Conservation (phyloP, 306 rosid genomes). For the Hylodesmum podocarpum region DNA sequence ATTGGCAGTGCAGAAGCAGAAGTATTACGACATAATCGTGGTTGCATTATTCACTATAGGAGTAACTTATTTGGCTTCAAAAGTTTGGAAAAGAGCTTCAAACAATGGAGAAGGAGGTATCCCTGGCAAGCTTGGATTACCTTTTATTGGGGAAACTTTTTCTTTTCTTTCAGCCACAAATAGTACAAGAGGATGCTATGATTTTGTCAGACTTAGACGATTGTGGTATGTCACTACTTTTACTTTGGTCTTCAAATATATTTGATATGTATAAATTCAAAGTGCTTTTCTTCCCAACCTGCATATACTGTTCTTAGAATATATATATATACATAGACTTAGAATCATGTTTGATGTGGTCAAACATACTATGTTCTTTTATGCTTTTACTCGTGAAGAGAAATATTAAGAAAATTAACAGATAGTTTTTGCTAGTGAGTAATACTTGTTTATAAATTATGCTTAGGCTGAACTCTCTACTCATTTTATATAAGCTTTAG, state of each 20-base stretch:
- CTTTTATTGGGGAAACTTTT: constrained; percentile 66
- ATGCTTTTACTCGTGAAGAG: background rate
- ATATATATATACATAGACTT: background rate
- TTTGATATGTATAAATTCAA: background rate
- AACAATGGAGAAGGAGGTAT: constrained; percentile 32
- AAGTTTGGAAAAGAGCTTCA: constrained; percentile 42
- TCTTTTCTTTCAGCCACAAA: constrained; percentile 67
- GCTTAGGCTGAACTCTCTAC: background rate
- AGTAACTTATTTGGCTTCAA: constrained; percentile 40
- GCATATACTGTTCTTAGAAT: background rate
- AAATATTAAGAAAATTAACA: background rate
- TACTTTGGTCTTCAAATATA: background rate
- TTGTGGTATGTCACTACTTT: constrained; percentile 49
- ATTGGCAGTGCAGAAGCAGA: constrained; percentile 34
- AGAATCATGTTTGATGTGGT: background rate
- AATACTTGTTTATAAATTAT: background rate
- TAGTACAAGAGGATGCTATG: constrained; percentile 72
- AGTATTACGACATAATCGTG: constrained; percentile 30
- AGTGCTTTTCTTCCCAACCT: background rate
- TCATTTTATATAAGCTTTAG: background rate
- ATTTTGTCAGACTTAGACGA: constrained; percentile 71
- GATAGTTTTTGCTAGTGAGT: background rate
- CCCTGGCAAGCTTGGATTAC: constrained; percentile 69
- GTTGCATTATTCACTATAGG: constrained; percentile 41
- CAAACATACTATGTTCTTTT: background rate